Percentiles rank a stretch among this genome's conserved stretches.
Evolutionary conservation across 1,284 basidiomycete species (phyloP).

Genomic region (Sanghuangporus sanghuang): DNA sequence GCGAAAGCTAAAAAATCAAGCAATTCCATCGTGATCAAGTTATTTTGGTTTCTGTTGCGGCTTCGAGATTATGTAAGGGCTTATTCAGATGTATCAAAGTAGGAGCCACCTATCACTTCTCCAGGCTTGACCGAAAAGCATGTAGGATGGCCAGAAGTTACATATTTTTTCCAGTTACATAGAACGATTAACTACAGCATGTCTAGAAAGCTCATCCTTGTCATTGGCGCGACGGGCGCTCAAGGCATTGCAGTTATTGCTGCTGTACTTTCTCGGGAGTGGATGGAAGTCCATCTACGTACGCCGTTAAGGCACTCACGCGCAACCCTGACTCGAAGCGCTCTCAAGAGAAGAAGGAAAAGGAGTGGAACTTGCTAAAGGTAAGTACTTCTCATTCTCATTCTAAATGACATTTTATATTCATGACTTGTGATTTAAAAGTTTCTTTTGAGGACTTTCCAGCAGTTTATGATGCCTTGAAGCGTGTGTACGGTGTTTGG

Average conservation of each 20-base stretch:
- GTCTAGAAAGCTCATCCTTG: slow-evolving; percentile 36
- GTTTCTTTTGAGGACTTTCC: slow-evolving; percentile 32
- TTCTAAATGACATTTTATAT: slow-evolving; percentile 14
- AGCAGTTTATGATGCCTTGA: slow-evolving; percentile 30
- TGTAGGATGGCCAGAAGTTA: no score
- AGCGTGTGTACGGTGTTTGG: slow-evolving; percentile 42
- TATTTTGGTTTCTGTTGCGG: no score
- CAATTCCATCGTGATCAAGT: no score
- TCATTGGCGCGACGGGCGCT: slow-evolving; percentile 47
- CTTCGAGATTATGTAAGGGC: no score
- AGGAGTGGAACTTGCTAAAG: slow-evolving; percentile 41
- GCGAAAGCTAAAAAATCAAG: no score
- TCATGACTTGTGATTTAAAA: slow-evolving; percentile 20
- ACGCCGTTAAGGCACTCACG: slow-evolving; percentile 41
- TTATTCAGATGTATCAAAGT: no score
- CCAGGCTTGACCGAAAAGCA: no score
- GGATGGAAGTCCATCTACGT: slow-evolving; percentile 40
- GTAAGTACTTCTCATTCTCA: slow-evolving; percentile 23
- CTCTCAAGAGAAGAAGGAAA: slow-evolving; percentile 32
- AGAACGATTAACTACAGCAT: neutral
- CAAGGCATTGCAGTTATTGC: slow-evolving; percentile 44
- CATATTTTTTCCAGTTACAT: no score
- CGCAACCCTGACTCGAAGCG: slow-evolving; percentile 35
- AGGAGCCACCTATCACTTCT: no score
- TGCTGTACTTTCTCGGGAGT: slow-evolving; percentile 32